Evolutionary conservation across 495 filamentous ascomycete genomes (phyloP), one percentile per base, ranked within the genome.

Genomic region (Sphaerosporella brunnea): DNA sequence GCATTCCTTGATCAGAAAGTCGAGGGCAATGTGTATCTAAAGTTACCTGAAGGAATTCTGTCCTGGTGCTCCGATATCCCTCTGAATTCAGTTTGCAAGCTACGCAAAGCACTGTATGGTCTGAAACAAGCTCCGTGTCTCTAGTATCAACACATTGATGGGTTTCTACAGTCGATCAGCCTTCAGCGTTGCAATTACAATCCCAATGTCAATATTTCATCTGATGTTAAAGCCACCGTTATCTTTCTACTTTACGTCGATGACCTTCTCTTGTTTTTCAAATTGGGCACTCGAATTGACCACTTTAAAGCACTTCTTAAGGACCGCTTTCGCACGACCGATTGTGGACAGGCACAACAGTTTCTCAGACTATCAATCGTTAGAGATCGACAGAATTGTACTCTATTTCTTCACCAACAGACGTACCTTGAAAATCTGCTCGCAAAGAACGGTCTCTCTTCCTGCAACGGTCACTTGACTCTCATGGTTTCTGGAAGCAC

Each of bases 1-100:
- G 47, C 47, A 23, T 43, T 49, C 25, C 18, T 49, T 3, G 43
- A 49, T 43, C 47, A 19, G 1, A 10, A 40, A 1, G 23, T 49
- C 5, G 2, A 49, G 1, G 7, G 38, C 10, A 24, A 49, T 20
- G 36, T 32, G 7, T 32, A 32, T 32, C 5, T 32, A 13, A 13
- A 5, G 7, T 5, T 13, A 13, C 5, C 28, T 13, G 28, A 32
- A 32, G 28, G 28, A 5, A 13, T 32, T n/a, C n/a, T n/a, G n/a
- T n/a, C n/a, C n/a, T n/a, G n/a, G n/a, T n/a, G n/a, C n/a, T n/a
- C n/a, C n/a, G n/a, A n/a, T n/a, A n/a, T n/a, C n/a, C n/a, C n/a
- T n/a, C n/a, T n/a, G n/a, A n/a, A n/a, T n/a, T n/a, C n/a, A 13
- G 28, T 32, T 32, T 32, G 28, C 5, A 39, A 21, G 16, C 36